These are phyloP conservation scores for Cylindrotheca fusiformis DNA, from an alignment of 108 stramenopile species.

Conservation along the genomic window DNA sequence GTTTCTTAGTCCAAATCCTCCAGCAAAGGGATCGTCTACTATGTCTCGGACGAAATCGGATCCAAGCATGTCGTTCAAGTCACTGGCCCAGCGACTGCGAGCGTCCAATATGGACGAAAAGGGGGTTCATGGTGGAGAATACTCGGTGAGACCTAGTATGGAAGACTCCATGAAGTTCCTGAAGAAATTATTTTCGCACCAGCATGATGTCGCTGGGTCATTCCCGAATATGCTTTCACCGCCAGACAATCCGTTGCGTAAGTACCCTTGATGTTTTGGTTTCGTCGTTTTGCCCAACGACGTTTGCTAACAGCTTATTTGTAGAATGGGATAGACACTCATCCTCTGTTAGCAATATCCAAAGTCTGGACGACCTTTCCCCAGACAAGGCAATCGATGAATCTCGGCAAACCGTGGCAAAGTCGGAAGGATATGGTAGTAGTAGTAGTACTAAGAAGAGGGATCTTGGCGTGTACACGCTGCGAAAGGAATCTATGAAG, in stretches of 20 bases:
- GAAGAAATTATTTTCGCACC: slow-evolving; percentile 41
- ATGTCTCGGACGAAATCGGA: slow-evolving; percentile 26
- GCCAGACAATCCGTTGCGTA: slow-evolving; percentile 38
- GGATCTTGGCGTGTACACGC: slow-evolving; percentile 19
- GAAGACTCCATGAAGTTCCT: slow-evolving; percentile 57
- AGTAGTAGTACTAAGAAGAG: too few species aligned
- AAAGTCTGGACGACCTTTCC: neutral
- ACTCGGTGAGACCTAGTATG: slow-evolving; percentile 34
- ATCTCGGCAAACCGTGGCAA: neutral
- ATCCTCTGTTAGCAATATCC: neutral
- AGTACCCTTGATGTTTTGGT: too few species aligned
- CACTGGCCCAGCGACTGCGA: too few species aligned
- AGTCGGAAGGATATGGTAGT: neutral
- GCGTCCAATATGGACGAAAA: slow-evolving; percentile 9
- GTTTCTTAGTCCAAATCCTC: neutral
- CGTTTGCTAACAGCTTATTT: neutral
- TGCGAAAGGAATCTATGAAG: slow-evolving; percentile 7
- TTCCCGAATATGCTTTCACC: slow-evolving; percentile 33
- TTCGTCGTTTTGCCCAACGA: too few species aligned
- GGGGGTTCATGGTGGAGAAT: slow-evolving; percentile 27
- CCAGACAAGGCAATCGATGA: slow-evolving; percentile 5
- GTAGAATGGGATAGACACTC: too few species aligned
- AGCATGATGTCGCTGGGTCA: slow-evolving; percentile 19
- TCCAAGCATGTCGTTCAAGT: slow-evolving; percentile 11
- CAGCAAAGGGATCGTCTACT: slow-evolving; percentile 10